A percentile compares a stretch with the other conserved stretches of the same genome.
Evolutionary conservation across 345 rosid species (phyloP).

Genomic region (Microthlaspi erraticum): DNA sequence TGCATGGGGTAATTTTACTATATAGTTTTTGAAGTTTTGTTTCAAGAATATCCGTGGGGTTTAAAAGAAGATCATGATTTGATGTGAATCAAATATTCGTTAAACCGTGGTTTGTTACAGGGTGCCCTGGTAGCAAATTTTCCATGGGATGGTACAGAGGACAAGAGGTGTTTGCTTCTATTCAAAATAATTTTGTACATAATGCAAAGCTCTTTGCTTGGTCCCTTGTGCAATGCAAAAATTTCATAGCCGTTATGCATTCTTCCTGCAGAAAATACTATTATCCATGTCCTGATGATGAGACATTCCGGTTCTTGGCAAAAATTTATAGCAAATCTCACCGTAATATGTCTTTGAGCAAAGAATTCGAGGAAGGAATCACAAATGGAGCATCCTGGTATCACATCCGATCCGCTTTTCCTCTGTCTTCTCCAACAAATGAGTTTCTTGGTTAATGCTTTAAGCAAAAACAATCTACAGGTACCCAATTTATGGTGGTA

Average conservation of each 20-base stretch:
- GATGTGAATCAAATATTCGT: not conserved
- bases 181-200: not conserved
- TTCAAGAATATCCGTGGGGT: not conserved
- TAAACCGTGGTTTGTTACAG: conserved; percentile 49
- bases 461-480: conserved; percentile 52
- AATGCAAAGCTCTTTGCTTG: conserved; percentile 5
- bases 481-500: conserved; percentile 98
- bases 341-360: conserved; percentile 89
- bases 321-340: conserved; percentile 79
- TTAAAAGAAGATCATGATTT: not conserved
- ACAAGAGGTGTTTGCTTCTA: conserved; percentile 61
- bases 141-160: conserved; percentile 95
- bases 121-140: conserved; percentile 98
- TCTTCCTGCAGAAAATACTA: conserved; percentile 71
- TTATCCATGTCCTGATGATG: conserved; percentile 90
- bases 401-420: conserved; percentile 22
- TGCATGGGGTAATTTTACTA: conserved; percentile 93
- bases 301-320: conserved; percentile 80
- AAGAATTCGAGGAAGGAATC: conserved; percentile 87
- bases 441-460: conserved; percentile 21
- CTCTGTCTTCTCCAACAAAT: conserved; percentile 15
- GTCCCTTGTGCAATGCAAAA: conserved; percentile 9
- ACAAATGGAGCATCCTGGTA: conserved; percentile 97
- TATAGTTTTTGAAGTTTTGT: not conserved
- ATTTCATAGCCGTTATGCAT: conserved; percentile 8